A percentile compares a stretch with the other conserved stretches of the same genome.
phyloP scores from a whole-genome alignment of 352 stramenopile species.

The Phytopythium kandeliae region DNA sequence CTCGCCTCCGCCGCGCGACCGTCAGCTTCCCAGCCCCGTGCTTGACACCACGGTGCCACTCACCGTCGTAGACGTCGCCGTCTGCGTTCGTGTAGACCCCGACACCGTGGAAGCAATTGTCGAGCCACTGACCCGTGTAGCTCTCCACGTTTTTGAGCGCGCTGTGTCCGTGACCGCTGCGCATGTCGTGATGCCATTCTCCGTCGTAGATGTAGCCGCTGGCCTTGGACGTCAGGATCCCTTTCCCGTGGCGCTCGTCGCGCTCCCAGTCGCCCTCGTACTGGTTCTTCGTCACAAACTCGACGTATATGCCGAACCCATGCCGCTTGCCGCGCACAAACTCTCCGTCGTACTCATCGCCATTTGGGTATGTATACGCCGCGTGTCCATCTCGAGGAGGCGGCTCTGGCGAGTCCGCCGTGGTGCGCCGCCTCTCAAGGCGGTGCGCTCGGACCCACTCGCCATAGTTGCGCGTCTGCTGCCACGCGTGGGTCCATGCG shows the following conservation, averaged over 20 bases:
- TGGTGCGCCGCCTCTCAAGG: slow-evolving; percentile 25
- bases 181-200: slow-evolving; percentile 67
- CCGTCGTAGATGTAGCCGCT: slow-evolving; percentile 76
- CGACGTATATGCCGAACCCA: slow-evolving; percentile 68
- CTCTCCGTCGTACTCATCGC: slow-evolving; percentile 75
- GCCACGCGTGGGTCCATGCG: slow-evolving; percentile 57
- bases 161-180: slow-evolving; percentile 64
- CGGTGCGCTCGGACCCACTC: slow-evolving; percentile 32
- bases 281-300: slow-evolving; percentile 67
- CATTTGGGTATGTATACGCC: slow-evolving; percentile 57
- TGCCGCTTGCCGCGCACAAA: slow-evolving; percentile 65
- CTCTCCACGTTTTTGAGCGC: slow-evolving; percentile 63
- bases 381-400: slow-evolving; percentile 39
- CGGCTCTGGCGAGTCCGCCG: slow-evolving; percentile 9
- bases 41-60: slow-evolving; percentile 45
- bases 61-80: slow-evolving; percentile 63
- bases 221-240: slow-evolving; percentile 52
- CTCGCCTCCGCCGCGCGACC: slow-evolving; percentile 12
- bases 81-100: slow-evolving; percentile 60
- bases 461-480: slow-evolving; percentile 55
- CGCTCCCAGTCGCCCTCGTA: slow-evolving; percentile 72
- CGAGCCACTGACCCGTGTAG: slow-evolving; percentile 62
- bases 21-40: slow-evolving; percentile 63
- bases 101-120: slow-evolving; percentile 60
- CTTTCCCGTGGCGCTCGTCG: slow-evolving; percentile 63